A percentile compares a stretch with the other conserved stretches of the same genome.
phyloP scores from a whole-genome alignment of 495 filamentous ascomycete species.

The Penicilliopsis zonata region DNA sequence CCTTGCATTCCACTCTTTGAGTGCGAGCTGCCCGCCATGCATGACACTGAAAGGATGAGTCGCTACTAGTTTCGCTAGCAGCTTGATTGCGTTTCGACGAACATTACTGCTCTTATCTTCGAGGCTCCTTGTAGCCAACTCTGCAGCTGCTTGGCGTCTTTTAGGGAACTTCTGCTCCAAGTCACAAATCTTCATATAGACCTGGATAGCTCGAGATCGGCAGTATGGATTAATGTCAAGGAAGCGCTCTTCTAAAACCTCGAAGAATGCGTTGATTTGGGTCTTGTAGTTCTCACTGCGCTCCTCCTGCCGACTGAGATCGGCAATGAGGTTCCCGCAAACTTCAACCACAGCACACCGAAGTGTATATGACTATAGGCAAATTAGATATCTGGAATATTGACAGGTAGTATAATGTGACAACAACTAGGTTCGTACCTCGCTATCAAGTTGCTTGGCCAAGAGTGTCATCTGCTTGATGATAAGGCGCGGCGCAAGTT shows the following conservation, averaged over 20 bases:
- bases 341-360: constrained; percentile 92
- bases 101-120: constrained; percentile 99
- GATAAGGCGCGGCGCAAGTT: constrained; percentile 79
- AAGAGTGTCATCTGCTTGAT: constrained; percentile 95
- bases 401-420: too few relatives aligned
- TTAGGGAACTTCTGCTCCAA: constrained; percentile 92
- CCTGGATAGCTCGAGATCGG: constrained; percentile 81
- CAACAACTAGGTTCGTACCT: constrained; percentile 38
- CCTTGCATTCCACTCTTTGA: constrained; percentile 72
- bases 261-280: constrained; percentile 93
- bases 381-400: constrained; percentile 12
- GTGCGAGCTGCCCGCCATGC: constrained; percentile 75
- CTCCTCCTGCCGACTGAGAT: constrained; percentile 86
- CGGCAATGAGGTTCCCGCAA: constrained; percentile 90
- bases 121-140: constrained; percentile 74
- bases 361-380: constrained; percentile 69
- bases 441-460: constrained; percentile 88
- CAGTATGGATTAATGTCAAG: constrained; percentile 96
- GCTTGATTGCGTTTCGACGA: constrained; percentile 84
- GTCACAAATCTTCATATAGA: constrained; percentile 83
- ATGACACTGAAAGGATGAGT: constrained; percentile 90
- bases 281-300: constrained; percentile 80
- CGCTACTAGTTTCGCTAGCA: constrained; percentile 74
- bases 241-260: constrained; percentile 91
- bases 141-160: constrained; percentile 71